Evolutionary conservation across 768 basidiomycete genomes (phyloP).

Genomic region (Rossbeevera mucosa): DNA sequence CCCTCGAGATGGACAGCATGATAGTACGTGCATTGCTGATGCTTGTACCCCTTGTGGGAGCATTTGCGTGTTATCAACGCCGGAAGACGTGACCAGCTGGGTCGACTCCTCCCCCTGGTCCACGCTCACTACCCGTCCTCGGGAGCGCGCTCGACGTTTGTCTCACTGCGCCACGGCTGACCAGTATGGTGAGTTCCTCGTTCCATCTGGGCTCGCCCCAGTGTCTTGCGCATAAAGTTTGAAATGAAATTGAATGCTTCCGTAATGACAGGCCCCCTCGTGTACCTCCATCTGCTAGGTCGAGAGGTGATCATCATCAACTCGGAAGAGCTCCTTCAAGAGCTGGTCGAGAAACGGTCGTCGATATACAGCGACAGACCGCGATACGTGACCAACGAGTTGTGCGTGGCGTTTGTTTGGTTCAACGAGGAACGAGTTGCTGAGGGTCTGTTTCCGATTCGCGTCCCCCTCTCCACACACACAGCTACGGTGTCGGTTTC

Average conservation of each 20-base stretch:
- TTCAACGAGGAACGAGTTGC: background rate
- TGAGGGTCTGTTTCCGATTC: too few species aligned
- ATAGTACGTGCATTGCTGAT: background rate
- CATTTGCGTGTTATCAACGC: background rate
- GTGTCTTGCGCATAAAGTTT: background rate
- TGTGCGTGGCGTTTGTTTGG: constrained; percentile 4
- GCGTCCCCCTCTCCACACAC: background rate
- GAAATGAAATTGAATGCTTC: background rate
- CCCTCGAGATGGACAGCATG: background rate
- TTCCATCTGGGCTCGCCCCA: too few species aligned
- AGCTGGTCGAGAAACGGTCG: constrained; percentile 15
- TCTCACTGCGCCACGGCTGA: constrained; percentile 5
- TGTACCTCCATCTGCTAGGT: constrained; percentile 1
- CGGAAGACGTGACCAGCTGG: background rate
- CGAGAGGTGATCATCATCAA: constrained; percentile 10
- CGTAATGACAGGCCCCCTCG: background rate
- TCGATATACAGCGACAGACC: constrained; percentile 16
- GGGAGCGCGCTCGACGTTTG: constrained; percentile 11
- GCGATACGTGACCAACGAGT: constrained; percentile 1
- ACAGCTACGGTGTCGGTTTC: constrained; percentile 14
- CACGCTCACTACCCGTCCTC: constrained; percentile 7
- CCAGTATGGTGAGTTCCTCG: constrained; percentile 6
- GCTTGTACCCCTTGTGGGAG: background rate
- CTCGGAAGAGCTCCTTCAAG: constrained; percentile 9
- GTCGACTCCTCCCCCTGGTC: constrained; percentile 12